Evolutionary conservation across 169 alveolate genomes (phyloP), one percentile per base, ranked within the genome.

Genomic region (Fabrea salina): DNA sequence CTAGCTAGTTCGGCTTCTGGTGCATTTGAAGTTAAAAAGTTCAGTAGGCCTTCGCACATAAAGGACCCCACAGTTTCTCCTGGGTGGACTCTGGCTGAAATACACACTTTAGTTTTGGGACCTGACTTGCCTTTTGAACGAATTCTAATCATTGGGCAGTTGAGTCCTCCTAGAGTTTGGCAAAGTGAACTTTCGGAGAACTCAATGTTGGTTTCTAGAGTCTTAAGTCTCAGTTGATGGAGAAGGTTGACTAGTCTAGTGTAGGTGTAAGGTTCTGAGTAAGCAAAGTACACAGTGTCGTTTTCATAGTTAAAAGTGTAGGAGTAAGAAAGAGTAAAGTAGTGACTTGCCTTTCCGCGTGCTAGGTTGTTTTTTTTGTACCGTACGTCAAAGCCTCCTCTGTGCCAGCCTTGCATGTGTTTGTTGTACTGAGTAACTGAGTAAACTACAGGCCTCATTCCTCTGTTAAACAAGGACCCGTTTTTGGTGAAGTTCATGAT

Each of bases 41-140:
- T 93, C 5, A 90, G 79, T 4, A 80, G 53, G 3, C 97, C 97
- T 70, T 90, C 75, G 83, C 87, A 75, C 70, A 92, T 91, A 79
- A 86, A 90, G 4, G 95, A 88, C 16, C 95, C 95, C 11, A 86
- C 93, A 2, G 96, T 89, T 83, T 94, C 97, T 4, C 97, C 97
- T 13, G 97, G 97, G 83, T 94, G 97, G 53, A 86, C 92, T 56
- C 97, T 67, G 0, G 95, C 97, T 13, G 92, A 86, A 39, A 85
- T 77, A n/a, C 89, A 41, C 16, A 89, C 67, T 2, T 89, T 79
- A 6, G 82, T 83, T 59, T 88, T 87, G 50, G 86, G 82, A n/a
- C n/a, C n/a, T n/a, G n/a, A n/a, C n/a, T n/a, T n/a, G n/a, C n/a
- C n/a, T 43, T 56, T 27, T n/a, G 68, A 27, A 33, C 94, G 90